These are phyloP conservation scores for Colletotrichum lentis DNA, from an alignment of 2,329 filamentous ascomycete species.

Conservation along the genomic window DNA sequence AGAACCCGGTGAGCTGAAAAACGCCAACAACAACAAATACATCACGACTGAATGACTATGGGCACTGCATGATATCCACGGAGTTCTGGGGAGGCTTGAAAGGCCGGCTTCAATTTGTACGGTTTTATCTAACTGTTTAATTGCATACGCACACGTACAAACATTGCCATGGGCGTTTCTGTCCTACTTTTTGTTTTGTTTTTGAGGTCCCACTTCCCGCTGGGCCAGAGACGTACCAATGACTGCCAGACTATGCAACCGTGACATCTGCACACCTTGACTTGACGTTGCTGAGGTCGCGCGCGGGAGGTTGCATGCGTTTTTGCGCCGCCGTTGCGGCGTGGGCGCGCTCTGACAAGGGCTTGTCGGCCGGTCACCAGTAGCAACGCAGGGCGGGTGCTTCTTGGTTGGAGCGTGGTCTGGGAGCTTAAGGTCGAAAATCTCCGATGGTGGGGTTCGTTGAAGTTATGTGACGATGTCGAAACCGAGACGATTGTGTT, in stretches of 20 bases:
- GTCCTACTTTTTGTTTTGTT: neutral
- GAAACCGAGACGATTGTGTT: neutral
- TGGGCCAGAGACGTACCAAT: neutral
- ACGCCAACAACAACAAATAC: neutral
- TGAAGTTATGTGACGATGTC: neutral
- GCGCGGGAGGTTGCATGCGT: conserved; percentile 12
- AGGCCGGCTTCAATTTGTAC: neutral
- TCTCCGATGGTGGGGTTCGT: conserved; percentile 18
- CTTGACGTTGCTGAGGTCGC: neutral
- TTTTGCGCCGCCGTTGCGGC: neutral
- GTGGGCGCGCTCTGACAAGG: conserved; percentile 20
- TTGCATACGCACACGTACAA: conserved; percentile 5
- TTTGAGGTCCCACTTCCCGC: neutral
- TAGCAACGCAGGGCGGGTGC: conserved; percentile 18
- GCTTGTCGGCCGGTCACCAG: neutral
- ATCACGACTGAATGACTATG: conserved; percentile 33
- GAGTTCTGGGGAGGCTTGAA: conserved; percentile 14
- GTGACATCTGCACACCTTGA: conserved; percentile 14
- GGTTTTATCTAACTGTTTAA: conserved; percentile 33
- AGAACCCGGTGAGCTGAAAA: conserved; percentile 26
- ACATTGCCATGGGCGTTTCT: neutral
- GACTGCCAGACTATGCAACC: neutral
- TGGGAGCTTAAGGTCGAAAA: neutral
- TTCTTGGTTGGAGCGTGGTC: neutral
- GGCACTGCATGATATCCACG: conserved; percentile 36